Conservation (phyloP, 2,329 filamentous ascomycete genomes). For the Macrophomina tecta region DNA sequence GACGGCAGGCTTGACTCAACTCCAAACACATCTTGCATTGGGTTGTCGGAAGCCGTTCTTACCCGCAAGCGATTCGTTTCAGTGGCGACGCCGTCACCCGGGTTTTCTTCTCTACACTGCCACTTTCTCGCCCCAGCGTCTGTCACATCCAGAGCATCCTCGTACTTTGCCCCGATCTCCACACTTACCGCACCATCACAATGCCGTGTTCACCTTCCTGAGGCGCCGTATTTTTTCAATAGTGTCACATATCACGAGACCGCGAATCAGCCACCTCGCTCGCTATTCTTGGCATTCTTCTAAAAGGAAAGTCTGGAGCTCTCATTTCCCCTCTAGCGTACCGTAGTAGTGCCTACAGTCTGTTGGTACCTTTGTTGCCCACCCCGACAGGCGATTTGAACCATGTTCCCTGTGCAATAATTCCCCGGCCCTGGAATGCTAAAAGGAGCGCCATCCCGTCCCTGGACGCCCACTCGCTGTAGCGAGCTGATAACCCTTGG, state of each 20-base stretch:
- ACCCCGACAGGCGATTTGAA: background rate
- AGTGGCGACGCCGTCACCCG: background rate
- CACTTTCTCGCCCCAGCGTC: background rate
- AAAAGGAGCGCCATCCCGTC: constrained; percentile 1
- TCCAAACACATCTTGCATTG: background rate
- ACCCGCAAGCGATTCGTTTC: constrained; percentile 19
- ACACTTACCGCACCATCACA: background rate
- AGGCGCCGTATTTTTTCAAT: constrained; percentile 7
- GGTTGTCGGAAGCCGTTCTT: background rate
- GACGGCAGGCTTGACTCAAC: background rate
- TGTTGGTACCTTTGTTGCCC: background rate
- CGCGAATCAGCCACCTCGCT: constrained; percentile 10
- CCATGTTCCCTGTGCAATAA: background rate
- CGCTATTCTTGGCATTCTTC: constrained; percentile 5
- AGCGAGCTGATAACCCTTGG: background rate
- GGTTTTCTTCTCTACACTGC: background rate
- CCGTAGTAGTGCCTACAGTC: background rate
- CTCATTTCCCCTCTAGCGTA: constrained; percentile 6
- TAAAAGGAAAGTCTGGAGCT: background rate
- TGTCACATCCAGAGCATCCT: background rate
- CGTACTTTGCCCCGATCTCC: background rate
- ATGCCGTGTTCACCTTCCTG: background rate
- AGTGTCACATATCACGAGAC: constrained; percentile 7
- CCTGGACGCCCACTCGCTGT: background rate
- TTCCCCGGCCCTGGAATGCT: background rate